Evolutionary conservation across 176 grass and related monocot species (phyloP).

Genomic region (Poa annua): DNA sequence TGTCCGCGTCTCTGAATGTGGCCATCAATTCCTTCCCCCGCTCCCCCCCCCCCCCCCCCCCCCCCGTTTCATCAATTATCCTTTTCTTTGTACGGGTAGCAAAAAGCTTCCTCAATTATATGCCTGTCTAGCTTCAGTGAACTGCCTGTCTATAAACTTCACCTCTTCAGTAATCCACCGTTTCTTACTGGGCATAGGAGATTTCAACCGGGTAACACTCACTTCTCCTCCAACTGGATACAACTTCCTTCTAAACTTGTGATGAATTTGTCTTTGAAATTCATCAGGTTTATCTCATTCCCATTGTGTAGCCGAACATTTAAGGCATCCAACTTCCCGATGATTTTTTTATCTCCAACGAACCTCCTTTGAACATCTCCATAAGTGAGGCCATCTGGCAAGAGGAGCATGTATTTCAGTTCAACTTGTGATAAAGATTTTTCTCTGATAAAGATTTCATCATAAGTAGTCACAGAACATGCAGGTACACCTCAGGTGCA

Average conservation of each 20-base stretch:
- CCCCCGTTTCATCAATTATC: too few species aligned
- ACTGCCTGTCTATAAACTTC: too few species aligned
- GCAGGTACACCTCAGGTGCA: conserved; percentile 19
- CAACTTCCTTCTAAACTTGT: conserved; percentile 74
- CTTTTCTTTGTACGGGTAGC: too few species aligned
- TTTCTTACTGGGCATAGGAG: conserved; percentile 66
- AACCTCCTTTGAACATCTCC: conserved; percentile 73
- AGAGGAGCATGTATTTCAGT: conserved; percentile 25
- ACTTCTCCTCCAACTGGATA: conserved; percentile 76
- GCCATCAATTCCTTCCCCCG: too few species aligned
- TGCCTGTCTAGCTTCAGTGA: too few species aligned
- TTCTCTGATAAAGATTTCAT: too few species aligned
- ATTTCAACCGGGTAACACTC: conserved; percentile 76
- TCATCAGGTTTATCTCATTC: conserved; percentile 67
- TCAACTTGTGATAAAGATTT: conserved; percentile 38
- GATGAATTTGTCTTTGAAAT: conserved; percentile 73
- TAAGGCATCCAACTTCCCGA: conserved; percentile 77
- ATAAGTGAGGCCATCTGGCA: conserved; percentile 69
- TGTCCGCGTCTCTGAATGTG: conserved; percentile 29
- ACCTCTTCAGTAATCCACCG: conserved; percentile 90
- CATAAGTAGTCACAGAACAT: too few species aligned
- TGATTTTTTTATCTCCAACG: conserved; percentile 79
- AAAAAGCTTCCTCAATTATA: not conserved
- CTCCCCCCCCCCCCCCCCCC: too few species aligned
- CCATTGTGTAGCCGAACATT: conserved; percentile 73